Evolutionary conservation across 441 rosid species (phyloP).

Genomic region (Pelargonium citronellum): DNA sequence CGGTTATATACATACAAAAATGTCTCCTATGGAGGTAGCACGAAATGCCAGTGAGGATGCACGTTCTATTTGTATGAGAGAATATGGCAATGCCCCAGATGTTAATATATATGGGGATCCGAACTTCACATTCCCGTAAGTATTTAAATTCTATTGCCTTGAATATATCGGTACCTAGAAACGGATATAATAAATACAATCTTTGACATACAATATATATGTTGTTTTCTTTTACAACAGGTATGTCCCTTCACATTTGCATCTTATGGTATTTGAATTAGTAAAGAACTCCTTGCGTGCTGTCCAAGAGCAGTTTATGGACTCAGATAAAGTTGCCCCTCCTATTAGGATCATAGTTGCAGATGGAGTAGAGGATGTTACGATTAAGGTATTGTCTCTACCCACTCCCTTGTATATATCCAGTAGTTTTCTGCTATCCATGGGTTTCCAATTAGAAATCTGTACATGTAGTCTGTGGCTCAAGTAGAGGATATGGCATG

Average conservation of each 20-base stretch:
- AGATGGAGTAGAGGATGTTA: slow-evolving; percentile 90
- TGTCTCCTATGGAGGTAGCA: slow-evolving; percentile 92
- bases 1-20: slow-evolving; percentile 83
- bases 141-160: background rate
- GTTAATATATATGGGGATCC: slow-evolving; percentile 80
- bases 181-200: slow-evolving; percentile 14
- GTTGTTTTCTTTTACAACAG: slow-evolving; percentile 32
- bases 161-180: background rate
- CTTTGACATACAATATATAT: background rate
- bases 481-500: background rate
- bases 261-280: slow-evolving; percentile 90
- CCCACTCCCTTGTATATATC: background rate
- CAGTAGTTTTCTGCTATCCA: background rate
- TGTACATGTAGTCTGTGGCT: background rate
- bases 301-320: slow-evolving; percentile 77
- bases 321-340: slow-evolving; percentile 69
- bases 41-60: slow-evolving; percentile 85
- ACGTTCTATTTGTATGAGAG: slow-evolving; percentile 64
- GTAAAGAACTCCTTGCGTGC: slow-evolving; percentile 95
- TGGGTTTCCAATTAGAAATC: background rate
- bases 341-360: slow-evolving; percentile 82
- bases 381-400: slow-evolving; percentile 56
- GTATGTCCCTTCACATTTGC: slow-evolving; percentile 88
- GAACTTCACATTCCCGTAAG: slow-evolving; percentile 86
- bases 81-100: slow-evolving; percentile 83